Conservation (phyloP, 805 yeast species). For the Candida lessepsii region DNA sequence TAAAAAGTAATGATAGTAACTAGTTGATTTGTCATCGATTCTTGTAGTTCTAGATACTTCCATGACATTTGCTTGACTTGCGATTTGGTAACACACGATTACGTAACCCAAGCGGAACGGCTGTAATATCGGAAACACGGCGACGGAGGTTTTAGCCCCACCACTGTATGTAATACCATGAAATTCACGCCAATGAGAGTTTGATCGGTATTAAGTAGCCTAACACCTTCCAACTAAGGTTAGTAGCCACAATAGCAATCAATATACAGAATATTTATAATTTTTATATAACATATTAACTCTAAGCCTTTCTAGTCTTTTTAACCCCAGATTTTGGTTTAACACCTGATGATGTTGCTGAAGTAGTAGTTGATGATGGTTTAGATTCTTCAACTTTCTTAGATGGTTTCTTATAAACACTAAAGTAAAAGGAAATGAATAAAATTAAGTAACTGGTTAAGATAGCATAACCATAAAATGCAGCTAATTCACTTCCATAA, state of each 20-base stretch:
- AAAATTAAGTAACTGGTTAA: slow-evolving; percentile 84
- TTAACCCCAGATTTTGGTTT: slow-evolving; percentile 4
- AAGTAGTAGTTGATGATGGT: neutral
- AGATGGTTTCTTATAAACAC: slow-evolving; percentile 53
- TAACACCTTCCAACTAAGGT: no score
- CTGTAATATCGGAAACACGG: neutral
- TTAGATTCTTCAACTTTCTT: neutral
- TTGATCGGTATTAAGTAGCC: no score
- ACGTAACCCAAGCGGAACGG: neutral
- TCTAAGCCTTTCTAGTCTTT: slow-evolving; percentile 10
- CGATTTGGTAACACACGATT: neutral
- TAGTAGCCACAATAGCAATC: no score
- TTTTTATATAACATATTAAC: neutral
- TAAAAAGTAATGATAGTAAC: no score
- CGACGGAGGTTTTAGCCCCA: slow-evolving; percentile 1
- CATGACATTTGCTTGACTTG: no score
- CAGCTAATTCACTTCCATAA: slow-evolving; percentile 91
- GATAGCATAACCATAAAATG: slow-evolving; percentile 84
- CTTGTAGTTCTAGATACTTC: no score
- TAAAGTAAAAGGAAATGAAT: slow-evolving; percentile 90
- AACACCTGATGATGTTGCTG: slow-evolving; percentile 1
- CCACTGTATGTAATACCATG: no score
- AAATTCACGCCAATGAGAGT: no score
- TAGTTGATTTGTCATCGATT: no score
- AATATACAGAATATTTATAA: no score